Conservation (phyloP, 495 filamentous ascomycete species). For the Trichocladium antarcticum region DNA sequence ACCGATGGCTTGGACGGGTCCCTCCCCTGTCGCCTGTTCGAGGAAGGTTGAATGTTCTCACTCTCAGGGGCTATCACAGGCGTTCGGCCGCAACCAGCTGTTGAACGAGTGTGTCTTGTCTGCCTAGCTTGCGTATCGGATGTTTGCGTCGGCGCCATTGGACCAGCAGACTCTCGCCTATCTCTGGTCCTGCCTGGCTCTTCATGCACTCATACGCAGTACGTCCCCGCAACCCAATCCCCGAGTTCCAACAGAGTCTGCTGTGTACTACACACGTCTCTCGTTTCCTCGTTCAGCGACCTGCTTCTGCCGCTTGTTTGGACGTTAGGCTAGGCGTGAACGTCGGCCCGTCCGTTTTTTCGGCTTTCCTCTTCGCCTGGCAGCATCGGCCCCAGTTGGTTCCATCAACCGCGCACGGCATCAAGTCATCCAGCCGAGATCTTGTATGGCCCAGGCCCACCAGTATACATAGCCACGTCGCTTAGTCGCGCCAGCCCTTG, state of each 20-base stretch:
- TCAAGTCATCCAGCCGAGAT: constrained; percentile 47
- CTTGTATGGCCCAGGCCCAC: constrained; percentile 31
- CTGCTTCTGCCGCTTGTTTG: constrained; percentile 7
- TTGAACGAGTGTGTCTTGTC: constrained; percentile 25
- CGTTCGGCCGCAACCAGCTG: constrained; percentile 11
- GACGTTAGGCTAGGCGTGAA: constrained; percentile 14
- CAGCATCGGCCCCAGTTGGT: constrained; percentile 32
- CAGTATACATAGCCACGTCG: constrained; percentile 35
- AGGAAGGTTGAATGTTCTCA: constrained; percentile 5
- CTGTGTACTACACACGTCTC: constrained; percentile 7
- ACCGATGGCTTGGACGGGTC: constrained; percentile 2
- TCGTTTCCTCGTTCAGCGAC: constrained; percentile 3
- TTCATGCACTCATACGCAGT: constrained; percentile 19
- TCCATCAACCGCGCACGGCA: constrained; percentile 38
- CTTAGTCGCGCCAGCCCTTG: constrained; percentile 23
- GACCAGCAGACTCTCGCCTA: constrained; percentile 14
- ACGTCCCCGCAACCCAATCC: constrained; percentile 18
- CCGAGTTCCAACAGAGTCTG: constrained; percentile 16
- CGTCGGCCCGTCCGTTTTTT: constrained; percentile 23
- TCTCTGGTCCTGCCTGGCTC: constrained; percentile 18
- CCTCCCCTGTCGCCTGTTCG: too few relatives aligned
- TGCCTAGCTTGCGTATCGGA: constrained; percentile 18
- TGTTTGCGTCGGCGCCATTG: constrained; percentile 27
- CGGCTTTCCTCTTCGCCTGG: constrained; percentile 25
- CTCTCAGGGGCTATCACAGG: neutral